Base-by-base conservation (phyloP, 2,329 filamentous ascomycete species). In the Aspergillus phoenicis region DNA sequence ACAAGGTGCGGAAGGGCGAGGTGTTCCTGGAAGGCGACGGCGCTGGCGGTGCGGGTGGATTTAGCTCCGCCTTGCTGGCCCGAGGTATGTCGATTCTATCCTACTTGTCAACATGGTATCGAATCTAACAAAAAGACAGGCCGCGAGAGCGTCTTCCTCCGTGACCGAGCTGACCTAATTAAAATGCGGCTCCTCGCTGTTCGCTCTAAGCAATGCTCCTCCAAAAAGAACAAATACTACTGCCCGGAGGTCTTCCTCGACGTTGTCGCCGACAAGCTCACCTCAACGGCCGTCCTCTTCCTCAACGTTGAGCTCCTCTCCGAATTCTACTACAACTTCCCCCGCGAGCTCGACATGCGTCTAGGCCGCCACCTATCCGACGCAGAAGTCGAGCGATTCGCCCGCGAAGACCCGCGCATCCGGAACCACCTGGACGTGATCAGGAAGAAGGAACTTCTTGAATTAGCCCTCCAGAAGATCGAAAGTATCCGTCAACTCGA, bases 211-310 rank as follows among this genome's bases (percentile, higher is more conserved):
- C 93, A 97, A 78, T 99, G 95, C 78, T 85, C 88, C 61, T 87
- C 82, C 66, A 84, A 89, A 67, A 89, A 89, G 71, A 97, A 97
- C 82, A 97, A 97, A 81, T 97, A 98, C 79, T 87, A 95, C 79
- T 99, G 95, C 73, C 95, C 95, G 0, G 95, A 99, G 75, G 87
- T 99, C 15, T 99, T 99, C 81, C 87, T 99, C n/a, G 93, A 99
- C 71, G 93, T 96, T 3, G 95, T 97, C 2, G 93, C 95, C 1
- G 91, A 93, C 68, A 98, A 98, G 78, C 85, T 99, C 52, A 96
- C 94, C 3, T 90, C 92, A 1, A 99, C 95, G 0, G 94, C 95
- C 2, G 95, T 99, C 8, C 86, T 99, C 0, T 99, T 99, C 83
- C 85, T 99, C 30, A 97, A 99, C 71, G 95, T 98, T 10, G 96